phyloP scores from a whole-genome alignment of 805 yeast genomes.

The Dipodascus albidus region DNA sequence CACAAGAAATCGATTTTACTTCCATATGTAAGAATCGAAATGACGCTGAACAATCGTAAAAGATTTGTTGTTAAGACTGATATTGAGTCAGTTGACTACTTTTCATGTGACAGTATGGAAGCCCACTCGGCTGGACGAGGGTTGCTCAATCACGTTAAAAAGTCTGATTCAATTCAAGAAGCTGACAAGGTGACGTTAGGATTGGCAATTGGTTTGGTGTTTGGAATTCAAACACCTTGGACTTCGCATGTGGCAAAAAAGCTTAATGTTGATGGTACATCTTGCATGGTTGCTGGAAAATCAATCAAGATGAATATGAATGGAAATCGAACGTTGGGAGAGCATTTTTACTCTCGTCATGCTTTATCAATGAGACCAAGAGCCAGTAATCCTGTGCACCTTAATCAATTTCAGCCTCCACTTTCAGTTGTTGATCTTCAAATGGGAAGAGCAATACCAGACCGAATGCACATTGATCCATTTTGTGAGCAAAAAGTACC shows the following conservation, averaged over 20 bases:
- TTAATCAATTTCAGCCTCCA: background rate
- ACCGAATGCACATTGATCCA: background rate
- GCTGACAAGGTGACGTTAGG: background rate
- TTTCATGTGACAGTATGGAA: background rate
- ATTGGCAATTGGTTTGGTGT: background rate
- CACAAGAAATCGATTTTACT: background rate
- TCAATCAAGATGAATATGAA: background rate
- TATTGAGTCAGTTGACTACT: background rate
- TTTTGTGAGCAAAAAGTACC: background rate
- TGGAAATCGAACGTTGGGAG: background rate
- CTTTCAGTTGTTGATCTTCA: background rate
- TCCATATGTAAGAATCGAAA: background rate
- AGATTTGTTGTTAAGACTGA: background rate
- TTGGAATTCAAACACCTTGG: background rate
- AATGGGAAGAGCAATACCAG: background rate
- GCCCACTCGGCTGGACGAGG: background rate
- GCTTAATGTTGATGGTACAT: background rate
- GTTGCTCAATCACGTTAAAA: background rate
- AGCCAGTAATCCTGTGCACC: background rate
- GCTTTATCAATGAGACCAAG: background rate
- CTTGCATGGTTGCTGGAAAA: background rate
- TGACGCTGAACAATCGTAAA: background rate
- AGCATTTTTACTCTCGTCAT: background rate
- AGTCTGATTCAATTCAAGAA: background rate
- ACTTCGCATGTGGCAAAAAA: background rate